Base-by-base conservation (phyloP, 116 monocot genomes). In the Papilionanthe hybrid region DNA sequence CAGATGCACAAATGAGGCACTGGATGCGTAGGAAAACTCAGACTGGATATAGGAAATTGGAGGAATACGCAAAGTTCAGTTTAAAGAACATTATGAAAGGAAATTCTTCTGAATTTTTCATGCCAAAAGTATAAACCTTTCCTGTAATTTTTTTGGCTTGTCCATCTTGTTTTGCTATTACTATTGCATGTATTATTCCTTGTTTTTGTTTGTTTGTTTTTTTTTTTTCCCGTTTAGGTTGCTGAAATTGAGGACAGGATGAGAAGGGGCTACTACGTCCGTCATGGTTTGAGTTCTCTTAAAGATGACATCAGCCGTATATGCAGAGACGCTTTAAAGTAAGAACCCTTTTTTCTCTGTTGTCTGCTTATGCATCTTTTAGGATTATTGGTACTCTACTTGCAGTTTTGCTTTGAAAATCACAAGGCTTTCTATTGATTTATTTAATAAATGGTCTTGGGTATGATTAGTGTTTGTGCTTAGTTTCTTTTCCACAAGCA, bases 241-340 rank as follows among this genome's bases (percentile, higher is more conserved):
- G 85, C 91, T 78, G 82, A 85, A 81, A 93, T 99, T 82, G 95
- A 99, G 85, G 91, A 88, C 79, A 90, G 87, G 84, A 91, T 99
- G 88, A 89, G 75, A 90, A 91, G 72, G 86, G 99, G 99, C 72
- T 90, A 93, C 81, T 99, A 99, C 81, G 79, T 84, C 83, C 90
- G 89, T n/a, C 93, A 72, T 90, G 99, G 99, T 27, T 80, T 95
- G 83, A 84, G 75, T 84, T 95, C 85, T 84, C 45, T 99, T 18
- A 95, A 92, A 84, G 92, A 93, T 81, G 99, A 99, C 77, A 95
- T 99, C 48, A 87, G 90, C 68, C 80, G 89, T 55, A 95, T 99
- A 93, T 99, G 99, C 66, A 80, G 93, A 50, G 93, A 95, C 85
- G 91, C 91, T 74, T 81, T 93, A 37, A 99, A 95, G 99, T 99